Evolutionary conservation across 345 rosid species (phyloP), one percentile per base, ranked within the genome.

Genomic region (Bruguiera sexangula): DNA sequence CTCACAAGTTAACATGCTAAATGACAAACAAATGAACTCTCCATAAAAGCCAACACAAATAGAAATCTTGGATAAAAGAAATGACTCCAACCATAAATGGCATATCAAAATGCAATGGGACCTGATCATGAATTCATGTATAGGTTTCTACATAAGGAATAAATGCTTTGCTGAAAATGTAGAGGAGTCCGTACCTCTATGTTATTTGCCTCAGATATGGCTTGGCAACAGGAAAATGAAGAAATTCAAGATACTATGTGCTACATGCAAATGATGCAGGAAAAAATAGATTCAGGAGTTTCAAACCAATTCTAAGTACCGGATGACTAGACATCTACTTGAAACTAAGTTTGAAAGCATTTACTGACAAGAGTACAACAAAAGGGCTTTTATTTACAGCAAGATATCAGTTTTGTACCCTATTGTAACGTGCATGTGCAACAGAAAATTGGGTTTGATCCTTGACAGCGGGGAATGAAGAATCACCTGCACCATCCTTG

Each of bases 401-500:
- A 27, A 65, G 69, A 46, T 18, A 15, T 31, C 59, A 46, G 52
- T 68, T 61, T n/a, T 36, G 55, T 88, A 96, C 99, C 98, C 86
- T 96, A 79, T 84, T 96, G 80, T 92, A 73, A 26, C 97, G 96
- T 71, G 98, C 89, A 75, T 96, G 97, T 66, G 95, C 81, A 82
- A 90, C 95, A 65, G 88, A 80, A 81, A 96, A 96, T 21, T 89
- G 99, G 73, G 85, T 82, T 74, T 77, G 89, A 79, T 92, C 99
- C 80, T 92, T 90, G 79, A 90, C 78, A 62, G 86, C 85, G 60
- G 99, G 93, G 78, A 96, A 93, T 51, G 99, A 90, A 82, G 99
- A 82, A 75, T 96, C 99, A 73, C 86, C 90, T 36, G 97, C 91
- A 63, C 89, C 92, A 75, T 96, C 98, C 81, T 90, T 96, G 81